These are phyloP conservation scores for Polyplosphaeria fusca DNA, from an alignment of 495 filamentous ascomycete genomes.

Conservation along the genomic window DNA sequence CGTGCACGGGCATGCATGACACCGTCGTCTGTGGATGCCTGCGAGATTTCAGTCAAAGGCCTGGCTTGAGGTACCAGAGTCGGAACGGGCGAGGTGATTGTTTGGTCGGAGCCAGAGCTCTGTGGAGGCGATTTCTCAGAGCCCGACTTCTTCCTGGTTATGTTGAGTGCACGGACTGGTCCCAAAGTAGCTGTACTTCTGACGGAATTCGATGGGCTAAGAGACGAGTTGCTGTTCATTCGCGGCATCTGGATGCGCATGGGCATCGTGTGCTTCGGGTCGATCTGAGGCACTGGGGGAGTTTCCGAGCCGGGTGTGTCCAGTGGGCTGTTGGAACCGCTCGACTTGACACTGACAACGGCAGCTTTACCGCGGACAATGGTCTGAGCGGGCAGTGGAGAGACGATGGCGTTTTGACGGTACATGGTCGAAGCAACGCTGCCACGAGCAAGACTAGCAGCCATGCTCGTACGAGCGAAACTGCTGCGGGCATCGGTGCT, in stretches of 20 bases:
- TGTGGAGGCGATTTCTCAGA: conserved; percentile 5
- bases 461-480: conserved; percentile 57
- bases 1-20: conserved; percentile 32
- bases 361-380: conserved; percentile 80
- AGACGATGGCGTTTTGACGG: conserved; percentile 78
- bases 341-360: conserved; percentile 78
- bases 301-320: conserved; percentile 24
- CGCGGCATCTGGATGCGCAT: conserved; percentile 38
- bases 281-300: conserved; percentile 33
- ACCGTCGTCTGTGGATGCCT: conserved; percentile 25
- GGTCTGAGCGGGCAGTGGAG: conserved; percentile 76
- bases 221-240: conserved; percentile 24
- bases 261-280: conserved; percentile 27
- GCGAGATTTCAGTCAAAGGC: conserved; percentile 31
- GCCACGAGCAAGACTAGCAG: conserved; percentile 61
- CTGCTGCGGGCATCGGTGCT: conserved; percentile 61
- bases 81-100: conserved; percentile 12
- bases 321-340: conserved; percentile 41
- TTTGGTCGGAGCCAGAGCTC: conserved; percentile 26
- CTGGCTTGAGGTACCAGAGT: conserved; percentile 26
- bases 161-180: conserved; percentile 35
- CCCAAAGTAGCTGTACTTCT: conserved; percentile 36
- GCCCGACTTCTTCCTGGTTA: conserved; percentile 30
- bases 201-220: conserved; percentile 24
- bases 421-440: conserved; percentile 92